phyloP scores from a whole-genome alignment of 164 flowering plant species.

The Akebia trifoliata region DNA sequence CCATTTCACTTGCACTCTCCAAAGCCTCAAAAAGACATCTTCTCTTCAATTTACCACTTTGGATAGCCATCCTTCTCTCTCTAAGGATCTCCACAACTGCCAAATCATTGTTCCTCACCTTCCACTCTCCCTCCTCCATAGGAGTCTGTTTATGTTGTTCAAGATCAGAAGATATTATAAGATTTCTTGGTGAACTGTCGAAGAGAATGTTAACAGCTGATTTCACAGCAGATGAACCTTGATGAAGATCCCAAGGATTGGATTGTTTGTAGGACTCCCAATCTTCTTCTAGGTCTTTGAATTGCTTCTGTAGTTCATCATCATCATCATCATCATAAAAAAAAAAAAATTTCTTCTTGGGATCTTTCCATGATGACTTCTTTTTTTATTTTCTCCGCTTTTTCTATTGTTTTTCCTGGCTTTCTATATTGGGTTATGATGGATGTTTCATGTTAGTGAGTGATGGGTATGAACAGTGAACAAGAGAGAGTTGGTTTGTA shows the following conservation, averaged over 20 bases:
- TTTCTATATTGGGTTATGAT: no score
- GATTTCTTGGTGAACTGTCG: slow-evolving; percentile 31
- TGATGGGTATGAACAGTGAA: no score
- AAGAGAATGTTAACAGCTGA: slow-evolving; percentile 2
- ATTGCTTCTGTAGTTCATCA: slow-evolving; percentile 22
- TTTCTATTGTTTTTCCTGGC: no score
- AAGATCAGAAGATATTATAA: slow-evolving; percentile 34
- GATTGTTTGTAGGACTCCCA: slow-evolving; percentile 31
- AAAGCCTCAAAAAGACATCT: slow-evolving; percentile 32
- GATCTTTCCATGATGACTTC: background rate
- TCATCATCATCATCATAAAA: slow-evolving; percentile 8
- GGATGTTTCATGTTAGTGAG: no score
- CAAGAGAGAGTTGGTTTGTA: no score
- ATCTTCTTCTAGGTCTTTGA: slow-evolving; percentile 18
- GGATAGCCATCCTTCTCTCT: slow-evolving; percentile 35
- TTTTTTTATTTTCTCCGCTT: background rate
- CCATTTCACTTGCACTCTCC: slow-evolving; percentile 15
- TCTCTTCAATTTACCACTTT: slow-evolving; percentile 40
- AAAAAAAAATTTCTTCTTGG: background rate
- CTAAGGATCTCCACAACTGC: slow-evolving; percentile 27
- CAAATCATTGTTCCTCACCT: slow-evolving; percentile 31
- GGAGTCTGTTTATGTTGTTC: slow-evolving; percentile 18
- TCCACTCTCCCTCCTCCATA: slow-evolving; percentile 20
- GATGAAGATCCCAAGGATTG: slow-evolving; percentile 5
- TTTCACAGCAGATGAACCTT: background rate